Base-by-base conservation (phyloP, 2,329 filamentous ascomycete species). In the Ophiostoma quercus region DNA sequence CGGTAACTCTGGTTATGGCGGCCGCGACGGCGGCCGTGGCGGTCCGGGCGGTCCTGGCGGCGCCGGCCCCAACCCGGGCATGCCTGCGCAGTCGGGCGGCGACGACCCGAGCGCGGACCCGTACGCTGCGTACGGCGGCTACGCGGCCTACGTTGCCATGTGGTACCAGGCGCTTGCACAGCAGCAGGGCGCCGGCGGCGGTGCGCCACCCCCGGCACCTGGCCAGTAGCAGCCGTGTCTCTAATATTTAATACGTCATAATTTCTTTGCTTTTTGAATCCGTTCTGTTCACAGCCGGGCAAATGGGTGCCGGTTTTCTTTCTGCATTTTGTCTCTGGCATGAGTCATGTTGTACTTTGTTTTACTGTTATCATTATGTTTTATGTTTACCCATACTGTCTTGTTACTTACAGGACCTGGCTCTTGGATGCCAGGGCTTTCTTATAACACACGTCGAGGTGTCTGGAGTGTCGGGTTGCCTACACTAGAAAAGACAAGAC, bases 111-210 rank as follows among this genome's bases (percentile, higher is more conserved):
- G 78, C 67, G 82, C 83, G 70, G 90, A 92, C 76, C 89, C 89
- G 0, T 95, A 95, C 79, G 92, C 92, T 70, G 84, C 88, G 70
- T 95, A 94, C 79, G 92, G 92, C 74, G 92, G 92, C 72, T 94
- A 94, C 79, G 86, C 93, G 75, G 90, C 90, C 74, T 95, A 94
- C 77, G 80, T 92, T 71, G 87, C 90, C 57, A 83, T 94, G 75
- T 95, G 91, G 91, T 94, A 92, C 80, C 88, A 91, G 76, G 90
- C 90, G 39, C 76, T 85, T 76, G 77, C 77, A 19, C 77, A 79
- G 69, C 77, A 78, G 69, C 71, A 73, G 69, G 57, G 62, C 7
- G 72, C 72, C 71, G 66, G 71, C 9, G 62, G 65, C 14, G 69
- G 69, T 19, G 72, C 66, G 1, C 66, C 68, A 6, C 66, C 70